Conservation (phyloP, 2,329 filamentous ascomycete species). For the Basipetospora chlamydospora region DNA sequence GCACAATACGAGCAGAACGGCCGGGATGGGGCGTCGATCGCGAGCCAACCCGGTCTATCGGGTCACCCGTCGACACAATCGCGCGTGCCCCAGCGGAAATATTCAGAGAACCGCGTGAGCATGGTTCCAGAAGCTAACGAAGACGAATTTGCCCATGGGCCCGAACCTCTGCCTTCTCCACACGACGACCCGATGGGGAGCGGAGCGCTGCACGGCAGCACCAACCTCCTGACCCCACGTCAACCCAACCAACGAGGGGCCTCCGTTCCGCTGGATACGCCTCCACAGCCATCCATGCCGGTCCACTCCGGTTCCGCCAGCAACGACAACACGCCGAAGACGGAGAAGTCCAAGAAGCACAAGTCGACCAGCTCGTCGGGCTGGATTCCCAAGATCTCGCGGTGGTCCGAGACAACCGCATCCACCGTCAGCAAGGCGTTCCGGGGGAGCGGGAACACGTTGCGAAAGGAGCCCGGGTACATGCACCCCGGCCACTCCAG, state of each 20-base stretch:
- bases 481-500: slow-evolving; percentile 40
- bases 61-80: slow-evolving; percentile 49
- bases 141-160: slow-evolving; percentile 28
- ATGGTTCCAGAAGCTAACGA: slow-evolving; percentile 78
- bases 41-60: slow-evolving; percentile 57
- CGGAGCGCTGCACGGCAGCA: slow-evolving; percentile 42
- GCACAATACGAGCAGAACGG: slow-evolving; percentile 45
- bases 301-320: slow-evolving; percentile 34
- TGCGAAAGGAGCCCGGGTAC: slow-evolving; percentile 37
- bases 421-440: slow-evolving; percentile 73
- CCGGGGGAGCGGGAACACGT: slow-evolving; percentile 43
- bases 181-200: slow-evolving; percentile 7
- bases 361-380: slow-evolving; percentile 70
- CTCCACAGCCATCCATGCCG: slow-evolving; percentile 35
- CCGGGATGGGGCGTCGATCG: slow-evolving; percentile 16
- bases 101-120: slow-evolving; percentile 71
- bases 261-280: slow-evolving; percentile 41
- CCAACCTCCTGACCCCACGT: slow-evolving; percentile 47
- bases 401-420: slow-evolving; percentile 93
- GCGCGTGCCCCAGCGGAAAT: slow-evolving; percentile 37
- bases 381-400: slow-evolving; percentile 81
- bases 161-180: slow-evolving; percentile 6
- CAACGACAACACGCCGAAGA: slow-evolving; percentile 63
- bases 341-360: slow-evolving; percentile 71
- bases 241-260: slow-evolving; percentile 29